Base-by-base conservation (phyloP, 2,329 filamentous ascomycete species). In the Aciculosporium take region DNA sequence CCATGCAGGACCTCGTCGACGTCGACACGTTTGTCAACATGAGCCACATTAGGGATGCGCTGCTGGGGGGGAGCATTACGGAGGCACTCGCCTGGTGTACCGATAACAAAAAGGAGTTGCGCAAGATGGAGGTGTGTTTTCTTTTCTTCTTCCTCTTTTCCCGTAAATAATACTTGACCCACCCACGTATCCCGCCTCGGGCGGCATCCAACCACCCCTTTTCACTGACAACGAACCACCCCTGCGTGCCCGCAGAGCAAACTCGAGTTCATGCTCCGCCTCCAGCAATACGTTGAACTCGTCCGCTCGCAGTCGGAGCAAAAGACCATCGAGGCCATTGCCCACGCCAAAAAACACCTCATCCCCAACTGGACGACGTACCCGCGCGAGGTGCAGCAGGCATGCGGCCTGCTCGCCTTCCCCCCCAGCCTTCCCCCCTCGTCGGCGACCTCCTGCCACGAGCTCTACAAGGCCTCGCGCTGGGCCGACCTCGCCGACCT, bases 221-320 rank as follows among this genome's bases (percentile, higher is more conserved):
- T 24, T n/a, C 20, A 24, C 33, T 25, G 6, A 10, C 5, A 21
- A 27, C 27, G 17, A 27, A 7, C 18, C 10, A 13, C 9, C 18
- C 56, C 10, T 30, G 20, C 37, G 12, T 33, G 7, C 47, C 35
- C n/a, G 28, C 15, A 86, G 71, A 86, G 81, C 54, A 84, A 82
- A 49, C 72, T 98, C 13, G 91, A 98, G 60, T 94, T 94, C 55
- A 85, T 94, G 69, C 73, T 98, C 33, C 80, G 91, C 10, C 72
- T 93, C 53, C 91, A 98, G 60, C 88, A 96, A 58, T 96, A 88
- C 58, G 88, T 96, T 52, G 91, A 96, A 61, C 71, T 96, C 46
- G 77, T 94, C 45, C 72, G 89, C 45, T 76, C 71, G 30, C 74
- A 74, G 41, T 69, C 79, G 4, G 67, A 72, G 20, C 57, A 64